A percentile compares a stretch with the other conserved stretches of the same genome.
Conservation (phyloP, 2,329 filamentous ascomycete genomes). For the Sporothrix brunneoviolacea region DNA sequence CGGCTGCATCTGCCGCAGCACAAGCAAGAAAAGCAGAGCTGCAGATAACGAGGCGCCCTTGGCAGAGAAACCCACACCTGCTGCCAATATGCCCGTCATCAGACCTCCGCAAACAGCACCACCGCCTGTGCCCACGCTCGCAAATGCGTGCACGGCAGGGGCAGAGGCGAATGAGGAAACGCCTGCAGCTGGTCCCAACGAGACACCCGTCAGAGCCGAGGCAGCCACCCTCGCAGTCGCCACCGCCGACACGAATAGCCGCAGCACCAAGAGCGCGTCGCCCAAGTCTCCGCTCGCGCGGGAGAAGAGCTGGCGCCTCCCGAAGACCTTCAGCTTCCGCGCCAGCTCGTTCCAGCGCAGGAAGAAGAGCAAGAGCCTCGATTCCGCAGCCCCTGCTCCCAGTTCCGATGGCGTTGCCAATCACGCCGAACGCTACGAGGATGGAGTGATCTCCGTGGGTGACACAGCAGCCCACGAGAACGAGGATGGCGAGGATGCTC, state of each 20-base stretch:
- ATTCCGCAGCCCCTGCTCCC: too few relatives aligned
- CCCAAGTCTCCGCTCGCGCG: background rate
- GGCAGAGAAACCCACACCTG: too few relatives aligned
- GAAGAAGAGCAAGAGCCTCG: background rate
- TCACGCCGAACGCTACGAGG: too few relatives aligned
- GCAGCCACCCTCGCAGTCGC: too few relatives aligned
- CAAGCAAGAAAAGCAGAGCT: background rate
- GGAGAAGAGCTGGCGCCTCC: constrained; percentile 15
- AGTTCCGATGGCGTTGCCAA: too few relatives aligned
- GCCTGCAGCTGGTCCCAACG: too few relatives aligned
- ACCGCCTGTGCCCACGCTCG: background rate
- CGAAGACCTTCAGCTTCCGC: constrained; percentile 11
- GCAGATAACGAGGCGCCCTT: too few relatives aligned
- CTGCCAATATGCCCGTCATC: too few relatives aligned
- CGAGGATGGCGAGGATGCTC: background rate
- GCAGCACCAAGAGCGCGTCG: background rate
- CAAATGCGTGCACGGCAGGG: too few relatives aligned
- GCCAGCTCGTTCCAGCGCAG: constrained; percentile 5
- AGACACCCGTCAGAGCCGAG: too few relatives aligned
- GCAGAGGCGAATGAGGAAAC: too few relatives aligned
- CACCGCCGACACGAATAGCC: background rate
- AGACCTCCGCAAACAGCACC: background rate
- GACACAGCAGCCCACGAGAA: background rate
- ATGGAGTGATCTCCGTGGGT: background rate
- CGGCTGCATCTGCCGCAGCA: background rate